Conservation (phyloP, 2,329 filamentous ascomycete genomes). For the Colletotrichum sp. region DNA sequence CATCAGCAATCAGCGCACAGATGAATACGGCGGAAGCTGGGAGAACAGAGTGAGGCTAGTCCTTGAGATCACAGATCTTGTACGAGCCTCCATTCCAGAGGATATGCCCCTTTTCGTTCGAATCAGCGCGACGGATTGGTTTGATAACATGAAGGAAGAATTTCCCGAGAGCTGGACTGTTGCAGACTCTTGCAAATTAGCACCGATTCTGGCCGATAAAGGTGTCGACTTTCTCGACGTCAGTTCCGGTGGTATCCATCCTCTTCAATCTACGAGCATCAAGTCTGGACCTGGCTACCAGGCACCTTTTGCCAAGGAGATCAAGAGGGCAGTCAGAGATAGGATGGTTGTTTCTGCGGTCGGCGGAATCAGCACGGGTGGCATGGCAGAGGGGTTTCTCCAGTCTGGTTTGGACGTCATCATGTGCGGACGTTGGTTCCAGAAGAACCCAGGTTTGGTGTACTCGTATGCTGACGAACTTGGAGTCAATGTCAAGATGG, state of each 20-base stretch:
- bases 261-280: slow-evolving; percentile 55
- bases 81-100: slow-evolving; percentile 67
- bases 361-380: slow-evolving; percentile 51
- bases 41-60: slow-evolving; percentile 75
- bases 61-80: slow-evolving; percentile 69
- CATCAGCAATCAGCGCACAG: slow-evolving; percentile 70
- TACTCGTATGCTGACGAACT: slow-evolving; percentile 62
- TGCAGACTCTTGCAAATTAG: slow-evolving; percentile 68
- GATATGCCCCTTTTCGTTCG: slow-evolving; percentile 76
- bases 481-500: slow-evolving; percentile 47
- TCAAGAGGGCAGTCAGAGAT: slow-evolving; percentile 75
- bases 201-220: slow-evolving; percentile 63
- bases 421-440: slow-evolving; percentile 58
- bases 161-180: slow-evolving; percentile 69
- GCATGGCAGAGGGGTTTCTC: slow-evolving; percentile 53
- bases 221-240: slow-evolving; percentile 81
- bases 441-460: slow-evolving; percentile 63
- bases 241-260: slow-evolving; percentile 69
- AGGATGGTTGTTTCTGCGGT: slow-evolving; percentile 52
- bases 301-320: slow-evolving; percentile 69
- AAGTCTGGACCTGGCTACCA: slow-evolving; percentile 70
- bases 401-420: slow-evolving; percentile 50
- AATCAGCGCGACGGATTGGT: slow-evolving; percentile 78
- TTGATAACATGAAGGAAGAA: slow-evolving; percentile 63
- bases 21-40: slow-evolving; percentile 71